These are phyloP conservation scores for Combretum micranthum DNA, from an alignment of 345 rosid genomes.

Conservation along the genomic window DNA sequence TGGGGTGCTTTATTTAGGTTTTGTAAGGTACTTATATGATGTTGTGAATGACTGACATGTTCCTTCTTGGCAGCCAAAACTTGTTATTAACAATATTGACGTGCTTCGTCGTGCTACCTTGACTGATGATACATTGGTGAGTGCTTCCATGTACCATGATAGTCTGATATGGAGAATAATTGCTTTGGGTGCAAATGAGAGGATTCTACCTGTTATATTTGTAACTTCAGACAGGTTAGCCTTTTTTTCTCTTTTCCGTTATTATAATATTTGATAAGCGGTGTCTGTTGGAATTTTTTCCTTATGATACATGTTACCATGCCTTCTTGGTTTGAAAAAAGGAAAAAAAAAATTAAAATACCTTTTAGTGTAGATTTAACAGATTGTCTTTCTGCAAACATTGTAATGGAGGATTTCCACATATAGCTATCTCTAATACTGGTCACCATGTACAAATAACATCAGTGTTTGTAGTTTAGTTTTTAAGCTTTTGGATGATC, in stretches of 20 bases:
- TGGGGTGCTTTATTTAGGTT: too few species aligned
- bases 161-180: slow-evolving; percentile 86
- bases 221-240: slow-evolving; percentile 82
- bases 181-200: slow-evolving; percentile 77
- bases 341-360: too few species aligned
- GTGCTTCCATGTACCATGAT: slow-evolving; percentile 80
- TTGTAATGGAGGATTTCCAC: too few species aligned
- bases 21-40: background rate
- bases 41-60: slow-evolving; percentile 2
- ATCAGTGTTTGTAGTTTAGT: too few species aligned
- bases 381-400: too few species aligned
- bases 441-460: too few species aligned
- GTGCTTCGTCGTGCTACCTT: slow-evolving; percentile 63
- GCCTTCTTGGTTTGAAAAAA: background rate
- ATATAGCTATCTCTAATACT: too few species aligned
- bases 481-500: too few species aligned
- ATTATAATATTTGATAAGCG: too few species aligned
- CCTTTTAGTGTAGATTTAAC: too few species aligned
- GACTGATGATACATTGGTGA: slow-evolving; percentile 50
- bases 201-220: slow-evolving; percentile 69
- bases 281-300: background rate
- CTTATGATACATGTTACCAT: background rate
- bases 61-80: slow-evolving; percentile 74
- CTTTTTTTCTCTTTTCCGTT: background rate
- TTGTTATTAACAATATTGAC: slow-evolving; percentile 90